Evolutionary conservation across 2,329 filamentous ascomycete species (phyloP).

Genomic region (Didymella lethalis): DNA sequence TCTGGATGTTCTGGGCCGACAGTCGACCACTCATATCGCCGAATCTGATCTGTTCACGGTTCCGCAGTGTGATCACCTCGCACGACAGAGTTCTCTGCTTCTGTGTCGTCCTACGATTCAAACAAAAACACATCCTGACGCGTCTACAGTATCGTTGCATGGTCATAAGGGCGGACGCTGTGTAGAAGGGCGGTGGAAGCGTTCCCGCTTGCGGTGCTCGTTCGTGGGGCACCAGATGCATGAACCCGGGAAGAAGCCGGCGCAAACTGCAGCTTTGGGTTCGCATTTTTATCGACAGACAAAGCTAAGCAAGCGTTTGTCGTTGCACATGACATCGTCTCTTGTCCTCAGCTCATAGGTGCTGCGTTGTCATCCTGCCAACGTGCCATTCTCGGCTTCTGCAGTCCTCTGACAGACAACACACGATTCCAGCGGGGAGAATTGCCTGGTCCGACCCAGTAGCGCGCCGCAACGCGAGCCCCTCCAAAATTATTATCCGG

Average conservation of each 20-base stretch:
- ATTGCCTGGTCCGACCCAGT: constrained; percentile 14
- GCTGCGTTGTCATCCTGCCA: not conserved
- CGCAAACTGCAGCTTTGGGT: not conserved
- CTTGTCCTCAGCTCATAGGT: not conserved
- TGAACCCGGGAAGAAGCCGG: constrained; percentile 1
- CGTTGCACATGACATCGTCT: too few species aligned
- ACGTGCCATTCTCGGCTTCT: not conserved
- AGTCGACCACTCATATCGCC: not conserved
- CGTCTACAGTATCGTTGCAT: constrained; percentile 2
- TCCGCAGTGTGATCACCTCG: not conserved
- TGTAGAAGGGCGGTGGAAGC: constrained; percentile 19
- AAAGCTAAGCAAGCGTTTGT: not conserved
- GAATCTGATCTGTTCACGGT: not conserved
- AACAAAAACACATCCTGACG: constrained; percentile 6
- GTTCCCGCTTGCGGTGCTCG: constrained; percentile 9
- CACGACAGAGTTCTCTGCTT: not conserved
- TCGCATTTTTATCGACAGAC: not conserved
- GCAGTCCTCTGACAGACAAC: not conserved
- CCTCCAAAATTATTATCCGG: constrained; percentile 20
- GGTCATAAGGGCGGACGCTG: constrained; percentile 6
- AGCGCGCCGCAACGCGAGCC: constrained; percentile 7
- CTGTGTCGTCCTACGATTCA: not conserved
- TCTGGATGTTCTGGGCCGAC: not conserved
- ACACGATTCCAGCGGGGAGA: constrained; percentile 18
- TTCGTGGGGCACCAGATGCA: not conserved